Evolutionary conservation across 768 basidiomycete species (phyloP), one percentile per base, ranked within the genome.

Genomic region (Saitozyma sp.): DNA sequence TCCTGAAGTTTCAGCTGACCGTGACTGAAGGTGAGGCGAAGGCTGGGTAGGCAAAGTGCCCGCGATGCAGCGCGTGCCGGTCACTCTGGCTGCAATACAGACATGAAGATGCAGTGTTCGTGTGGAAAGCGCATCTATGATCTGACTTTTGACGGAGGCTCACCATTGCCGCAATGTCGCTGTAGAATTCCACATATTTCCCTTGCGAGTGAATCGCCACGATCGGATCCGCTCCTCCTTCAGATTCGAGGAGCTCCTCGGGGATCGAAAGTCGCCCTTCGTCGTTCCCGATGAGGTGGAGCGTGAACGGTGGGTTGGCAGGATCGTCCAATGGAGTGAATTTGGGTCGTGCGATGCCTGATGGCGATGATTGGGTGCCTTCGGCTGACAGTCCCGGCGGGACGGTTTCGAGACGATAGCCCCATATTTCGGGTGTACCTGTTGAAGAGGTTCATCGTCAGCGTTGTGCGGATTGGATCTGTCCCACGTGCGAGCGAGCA

Each of bases 251-350:
- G 11, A 57, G 42, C 37, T 57, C 56, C 41, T n/a, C n/a, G 8
- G 56, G 56, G 17, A 57, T 49, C 13, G n/a, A 13, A n/a, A 57
- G 17, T 48, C 45, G 43, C n/a, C 56, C 42, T 11, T 57, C 56
- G 37, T 57, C 56, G 5, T 57, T 57, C 14, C 56, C 56, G 45
- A 57, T 43, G 8, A 57, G 45, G 41, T 57, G 41, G 40, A 57
- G 19, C 6, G 56, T 57, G 37, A 57, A 57, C 17, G 39, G 43
- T 14, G 56, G 42, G 19, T 45, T 43, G 4, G n/a, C 13, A 14
- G 11, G 13, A 19, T 43, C 56, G 37, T 45, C 19, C 29, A 57
- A 20, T 16, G 56, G 56, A 14, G 41, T 43, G 37, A 57, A 57
- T 37, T 6, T 46, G 45, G 45, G n/a, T 46, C 45, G 13, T 11